These are phyloP conservation scores for Cucurbita argyrosperma DNA, from an alignment of 306 rosid species.

Conservation along the genomic window DNA sequence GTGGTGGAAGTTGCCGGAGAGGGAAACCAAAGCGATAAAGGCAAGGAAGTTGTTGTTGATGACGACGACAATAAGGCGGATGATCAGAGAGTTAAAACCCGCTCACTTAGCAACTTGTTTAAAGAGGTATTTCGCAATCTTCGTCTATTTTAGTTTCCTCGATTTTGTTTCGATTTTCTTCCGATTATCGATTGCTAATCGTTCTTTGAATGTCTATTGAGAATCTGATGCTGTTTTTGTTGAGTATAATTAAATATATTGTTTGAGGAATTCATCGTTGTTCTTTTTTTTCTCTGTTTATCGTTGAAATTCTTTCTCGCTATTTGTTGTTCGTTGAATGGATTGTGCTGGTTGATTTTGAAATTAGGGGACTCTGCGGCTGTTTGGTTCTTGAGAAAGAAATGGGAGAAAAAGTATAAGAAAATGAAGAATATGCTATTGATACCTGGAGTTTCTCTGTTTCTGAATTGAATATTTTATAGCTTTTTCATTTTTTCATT, in stretches of 20 bases:
- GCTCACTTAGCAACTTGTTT: conserved; percentile 10
- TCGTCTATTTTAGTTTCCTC: not conserved
- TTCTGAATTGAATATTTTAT: not conserved
- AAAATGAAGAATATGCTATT: not conserved
- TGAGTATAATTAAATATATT: not conserved
- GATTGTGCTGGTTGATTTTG: not conserved
- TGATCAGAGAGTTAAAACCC: not conserved
- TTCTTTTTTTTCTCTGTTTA: not conserved
- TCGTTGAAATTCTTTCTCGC: not conserved
- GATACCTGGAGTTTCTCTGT: not conserved
- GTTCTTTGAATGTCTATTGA: not conserved
- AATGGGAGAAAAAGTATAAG: not conserved
- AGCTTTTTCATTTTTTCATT: not conserved
- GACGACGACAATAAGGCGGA: not conserved
- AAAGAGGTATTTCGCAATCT: not conserved
- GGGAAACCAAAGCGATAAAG: not conserved
- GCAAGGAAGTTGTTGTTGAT: not conserved
- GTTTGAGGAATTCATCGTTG: not conserved
- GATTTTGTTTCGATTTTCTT: not conserved
- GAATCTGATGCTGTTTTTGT: not conserved
- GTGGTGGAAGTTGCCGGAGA: not conserved
- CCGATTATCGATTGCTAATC: not conserved
- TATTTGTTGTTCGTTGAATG: not conserved
- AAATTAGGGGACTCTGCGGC: not conserved
- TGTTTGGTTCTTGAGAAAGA: not conserved